Percentiles rank a stretch among this genome's conserved stretches.
Evolutionary conservation across 331 rosid species (phyloP).

Genomic region (Stylosanthes scabra): DNA sequence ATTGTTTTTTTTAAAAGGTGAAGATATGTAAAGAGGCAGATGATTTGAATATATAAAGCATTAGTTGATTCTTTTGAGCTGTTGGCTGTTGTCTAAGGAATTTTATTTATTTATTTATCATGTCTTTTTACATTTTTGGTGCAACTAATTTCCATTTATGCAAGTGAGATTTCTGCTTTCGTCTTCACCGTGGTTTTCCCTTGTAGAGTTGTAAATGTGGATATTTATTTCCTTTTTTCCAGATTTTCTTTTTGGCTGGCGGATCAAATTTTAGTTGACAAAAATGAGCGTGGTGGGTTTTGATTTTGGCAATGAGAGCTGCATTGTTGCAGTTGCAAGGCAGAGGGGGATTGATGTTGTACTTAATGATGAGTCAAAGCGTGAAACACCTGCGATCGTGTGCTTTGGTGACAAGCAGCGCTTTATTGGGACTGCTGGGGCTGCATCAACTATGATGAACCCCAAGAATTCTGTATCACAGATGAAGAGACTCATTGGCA

Average conservation of each 20-base stretch:
- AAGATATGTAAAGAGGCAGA: too few species aligned
- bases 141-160: too few species aligned
- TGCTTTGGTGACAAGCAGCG: conserved; percentile 97
- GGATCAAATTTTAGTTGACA: conserved; percentile 22
- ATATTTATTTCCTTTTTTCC: not conserved
- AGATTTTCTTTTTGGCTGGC: conserved; percentile 34
- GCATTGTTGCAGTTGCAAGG: conserved; percentile 97
- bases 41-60: too few species aligned
- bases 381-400: conserved; percentile 91
- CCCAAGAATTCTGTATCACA: conserved; percentile 89
- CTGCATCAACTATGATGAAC: conserved; percentile 94
- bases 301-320: conserved; percentile 94
- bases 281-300: conserved; percentile 98
- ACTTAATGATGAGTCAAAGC: conserved; percentile 94
- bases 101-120: too few species aligned
- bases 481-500: conserved; percentile 78
- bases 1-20: too few species aligned
- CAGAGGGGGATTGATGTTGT: conserved; percentile 97
- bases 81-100: too few species aligned
- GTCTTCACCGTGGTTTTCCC: too few species aligned
- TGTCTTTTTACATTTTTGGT: too few species aligned
- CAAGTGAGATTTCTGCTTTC: too few species aligned
- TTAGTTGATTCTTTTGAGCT: too few species aligned
- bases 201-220: too few species aligned
- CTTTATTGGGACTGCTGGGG: conserved; percentile 94